These are phyloP conservation scores for Fomitopsis betulina DNA, from an alignment of 1,284 basidiomycete genomes.

Conservation along the genomic window DNA sequence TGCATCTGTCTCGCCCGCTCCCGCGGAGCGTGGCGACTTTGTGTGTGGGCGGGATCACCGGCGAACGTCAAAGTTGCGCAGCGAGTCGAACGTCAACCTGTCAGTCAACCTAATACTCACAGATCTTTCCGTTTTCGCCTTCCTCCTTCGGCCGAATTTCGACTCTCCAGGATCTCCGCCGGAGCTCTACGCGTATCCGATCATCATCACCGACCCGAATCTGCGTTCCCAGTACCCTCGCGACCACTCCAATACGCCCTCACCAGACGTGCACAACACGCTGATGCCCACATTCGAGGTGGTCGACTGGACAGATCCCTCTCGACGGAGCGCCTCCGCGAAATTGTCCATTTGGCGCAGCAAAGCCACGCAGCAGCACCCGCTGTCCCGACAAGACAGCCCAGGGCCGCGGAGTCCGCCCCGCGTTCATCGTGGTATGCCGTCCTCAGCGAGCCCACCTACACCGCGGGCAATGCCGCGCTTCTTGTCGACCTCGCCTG, in stretches of 20 bases:
- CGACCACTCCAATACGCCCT: slow-evolving; percentile 32
- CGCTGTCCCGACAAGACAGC: background rate
- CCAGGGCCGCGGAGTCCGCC: slow-evolving; percentile 6
- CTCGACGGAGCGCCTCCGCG: slow-evolving; percentile 36
- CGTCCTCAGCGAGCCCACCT: slow-evolving; percentile 6
- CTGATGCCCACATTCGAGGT: slow-evolving; percentile 51
- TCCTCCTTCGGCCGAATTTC: slow-evolving; percentile 25
- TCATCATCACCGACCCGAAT: slow-evolving; percentile 60
- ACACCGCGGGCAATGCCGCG: slow-evolving; percentile 9
- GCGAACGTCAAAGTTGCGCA: background rate
- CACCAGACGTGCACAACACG: slow-evolving; percentile 17
- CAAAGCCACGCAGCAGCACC: slow-evolving; percentile 21
- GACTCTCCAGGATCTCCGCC: background rate
- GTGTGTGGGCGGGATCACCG: slow-evolving; percentile 10
- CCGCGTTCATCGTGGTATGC: background rate
- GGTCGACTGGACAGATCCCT: slow-evolving; percentile 56
- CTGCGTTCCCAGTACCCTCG: slow-evolving; percentile 47
- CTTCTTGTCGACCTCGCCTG: slow-evolving; percentile 13
- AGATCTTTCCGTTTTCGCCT: slow-evolving; percentile 53
- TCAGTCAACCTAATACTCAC: slow-evolving; percentile 29
- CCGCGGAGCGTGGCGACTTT: background rate
- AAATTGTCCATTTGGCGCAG: slow-evolving; percentile 62
- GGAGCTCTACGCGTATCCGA: slow-evolving; percentile 41
- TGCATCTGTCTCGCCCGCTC: slow-evolving; percentile 23
- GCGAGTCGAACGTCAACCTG: slow-evolving; percentile 4